Percentiles rank a stretch among this genome's conserved stretches.
Conservation (phyloP, 176 grass and related monocot genomes). For the Thalia dealbata region DNA sequence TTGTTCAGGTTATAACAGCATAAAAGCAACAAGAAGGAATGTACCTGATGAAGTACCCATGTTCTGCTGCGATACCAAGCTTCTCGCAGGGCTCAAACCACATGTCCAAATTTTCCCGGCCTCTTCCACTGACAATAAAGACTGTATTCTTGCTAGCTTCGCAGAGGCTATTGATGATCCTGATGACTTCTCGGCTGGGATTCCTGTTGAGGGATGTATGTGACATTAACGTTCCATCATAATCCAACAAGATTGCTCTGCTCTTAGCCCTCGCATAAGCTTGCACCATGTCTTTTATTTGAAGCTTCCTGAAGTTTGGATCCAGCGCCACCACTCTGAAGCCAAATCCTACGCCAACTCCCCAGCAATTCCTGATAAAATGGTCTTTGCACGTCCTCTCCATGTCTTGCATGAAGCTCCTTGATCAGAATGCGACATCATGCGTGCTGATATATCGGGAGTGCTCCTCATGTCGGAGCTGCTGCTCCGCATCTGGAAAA, state of each 20-base stretch:
- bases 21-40: neutral
- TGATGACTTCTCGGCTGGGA: neutral
- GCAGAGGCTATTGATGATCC: slow-evolving; percentile 2
- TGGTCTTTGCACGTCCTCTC: slow-evolving; percentile 14
- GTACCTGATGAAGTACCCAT: slow-evolving; percentile 21
- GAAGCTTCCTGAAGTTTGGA: slow-evolving; percentile 20
- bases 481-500: slow-evolving; percentile 5
- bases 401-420: slow-evolving; percentile 16
- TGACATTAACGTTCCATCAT: slow-evolving; percentile 14
- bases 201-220: slow-evolving; percentile 4
- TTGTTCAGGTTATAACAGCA: neutral
- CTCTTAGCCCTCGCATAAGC: slow-evolving; percentile 6
- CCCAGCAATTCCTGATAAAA: slow-evolving; percentile 5
- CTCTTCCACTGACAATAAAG: slow-evolving; percentile 15
- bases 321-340: slow-evolving; percentile 16
- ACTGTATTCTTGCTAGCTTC: slow-evolving; percentile 1
- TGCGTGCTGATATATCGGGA: slow-evolving; percentile 15
- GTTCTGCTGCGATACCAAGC: slow-evolving; percentile 15
- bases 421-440: slow-evolving; percentile 15
- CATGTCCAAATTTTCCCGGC: neutral
- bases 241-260: slow-evolving; percentile 15
- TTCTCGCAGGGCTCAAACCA: slow-evolving; percentile 15
- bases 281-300: neutral
- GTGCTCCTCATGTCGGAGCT: slow-evolving; percentile 17
- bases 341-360: slow-evolving; percentile 12